Evolutionary conservation across 306 rosid genomes (phyloP), one percentile per base, ranked within the genome.

Genomic region (Pterocarpus macrocarpus): DNA sequence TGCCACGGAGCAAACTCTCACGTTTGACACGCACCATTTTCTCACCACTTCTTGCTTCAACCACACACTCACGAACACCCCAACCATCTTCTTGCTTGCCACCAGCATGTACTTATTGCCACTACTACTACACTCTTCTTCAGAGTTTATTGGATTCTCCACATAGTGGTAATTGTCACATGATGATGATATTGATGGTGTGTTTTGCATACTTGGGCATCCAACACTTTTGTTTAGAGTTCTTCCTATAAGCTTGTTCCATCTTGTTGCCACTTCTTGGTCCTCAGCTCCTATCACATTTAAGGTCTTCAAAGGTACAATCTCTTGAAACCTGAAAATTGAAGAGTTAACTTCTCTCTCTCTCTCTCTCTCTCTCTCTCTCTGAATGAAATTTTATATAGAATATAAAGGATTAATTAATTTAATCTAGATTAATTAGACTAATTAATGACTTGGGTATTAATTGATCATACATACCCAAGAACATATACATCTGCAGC

Each of bases 31-130:
- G 78, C 86, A 22, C 47, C 84, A 79, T 83, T 88, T 95, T 3
- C 83, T 82, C 35, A 87, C 65, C 80, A 93, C 64, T 64, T 91
- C 91, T 71, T 79, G 84, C 73, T 66, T 93, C 74, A 93, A 61
- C 99, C 99, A 95, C 44, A 95, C 98, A 69, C 96, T 91, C 12
- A 89, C 78, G 63, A 93, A 95, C 15, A 95, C 95, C 66, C 99
- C 98, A 43, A 95, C 99, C 99, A 93, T 93, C 88, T 95, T 93
- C 90, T 93, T 95, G 87, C 97, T 88, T 3, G 93, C 96, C 75
- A 95, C 81, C 5, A 88, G 77, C 66, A 57, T 81, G 86, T 91
- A 95, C 83, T 81, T 74, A 10, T 86, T 81, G 28, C 69, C 64
- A 8, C n/a, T 66, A 39, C 22, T 61, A 15, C 33, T 3, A 43